These are phyloP conservation scores for Parachaetomium inaequale DNA, from an alignment of 495 filamentous ascomycete species.

Conservation along the genomic window DNA sequence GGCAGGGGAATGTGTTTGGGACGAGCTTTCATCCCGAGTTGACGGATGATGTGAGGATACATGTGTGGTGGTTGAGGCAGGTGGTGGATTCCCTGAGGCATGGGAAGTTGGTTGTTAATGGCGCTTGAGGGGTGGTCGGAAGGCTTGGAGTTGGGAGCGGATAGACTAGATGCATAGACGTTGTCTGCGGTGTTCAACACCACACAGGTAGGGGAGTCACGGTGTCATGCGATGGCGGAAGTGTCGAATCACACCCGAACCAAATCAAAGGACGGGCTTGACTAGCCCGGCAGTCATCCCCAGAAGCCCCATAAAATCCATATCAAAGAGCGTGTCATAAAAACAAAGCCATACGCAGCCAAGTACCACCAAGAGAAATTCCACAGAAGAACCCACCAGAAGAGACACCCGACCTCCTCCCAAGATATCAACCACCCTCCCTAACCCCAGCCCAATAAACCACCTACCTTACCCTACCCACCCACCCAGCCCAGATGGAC, in stretches of 20 bases:
- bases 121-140: background rate
- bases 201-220: too few species aligned
- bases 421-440: background rate
- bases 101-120: slow-evolving; percentile 15
- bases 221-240: too few species aligned
- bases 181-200: background rate
- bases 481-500: background rate
- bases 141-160: background rate
- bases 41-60: slow-evolving; percentile 83
- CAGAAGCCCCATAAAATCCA: too few species aligned
- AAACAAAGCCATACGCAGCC: background rate
- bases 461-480: background rate
- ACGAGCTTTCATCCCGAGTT: slow-evolving; percentile 97
- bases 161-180: background rate
- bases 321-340: too few species aligned
- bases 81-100: slow-evolving; percentile 45
- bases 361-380: background rate
- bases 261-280: too few species aligned
- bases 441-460: background rate
- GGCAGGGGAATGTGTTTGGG: slow-evolving; percentile 90
- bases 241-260: too few species aligned
- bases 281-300: too few species aligned
- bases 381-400: background rate
- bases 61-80: slow-evolving; percentile 86
- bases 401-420: background rate